Base-by-base conservation (phyloP, 139 green algal genomes). In the Chlorella ohadii region DNA sequence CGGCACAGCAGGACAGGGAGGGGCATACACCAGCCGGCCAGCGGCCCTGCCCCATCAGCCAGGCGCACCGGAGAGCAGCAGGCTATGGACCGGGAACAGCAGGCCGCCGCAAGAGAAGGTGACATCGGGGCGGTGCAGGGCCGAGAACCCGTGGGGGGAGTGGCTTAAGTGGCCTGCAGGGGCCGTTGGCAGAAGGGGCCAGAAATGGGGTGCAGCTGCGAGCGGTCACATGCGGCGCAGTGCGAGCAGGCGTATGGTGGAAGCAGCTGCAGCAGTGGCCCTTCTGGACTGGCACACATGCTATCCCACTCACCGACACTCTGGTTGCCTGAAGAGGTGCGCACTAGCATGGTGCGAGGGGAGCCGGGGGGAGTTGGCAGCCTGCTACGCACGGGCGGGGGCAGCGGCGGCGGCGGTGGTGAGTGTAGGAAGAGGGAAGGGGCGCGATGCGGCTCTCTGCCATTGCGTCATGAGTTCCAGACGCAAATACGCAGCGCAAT, bases 101-200 rank as follows among this genome's bases (percentile, higher is more conserved):
- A 77, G 70, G 27, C 41, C 70, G 27, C 70, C 70, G 70, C 70
- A 77, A 0, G 56, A 47, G 70, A 77, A 77, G 70, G 22, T 59
- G 38, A 77, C 44, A 28, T 77, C 70, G 44, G 70, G 70, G 39
- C 70, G 70, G 70, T 77, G 70, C 70, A 77, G 70, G 39, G 28
- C 44, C 12, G 70, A 77, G 70, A 77, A 77, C 39, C 70, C 70
- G 28, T 77, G 44, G 11, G 70, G 70, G 0, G 70, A 36, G 39
- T 77, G 70, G 28, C 39, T 77, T 11, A 77, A 27, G 28, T 77
- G 70, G 39, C 70, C 70, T 77, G 70, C 22, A 20, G 31, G 65
- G 17, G 7, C 34, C 1, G 23, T 23, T 2, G 12, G 51, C 12
- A 20, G 51, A 13, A 59, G 15, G 51, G 11, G 51, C 51, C 3